Percentiles rank a stretch among this genome's conserved stretches.
phyloP scores from a whole-genome alignment of 805 yeast species.

The Candida vartiovaarae region DNA sequence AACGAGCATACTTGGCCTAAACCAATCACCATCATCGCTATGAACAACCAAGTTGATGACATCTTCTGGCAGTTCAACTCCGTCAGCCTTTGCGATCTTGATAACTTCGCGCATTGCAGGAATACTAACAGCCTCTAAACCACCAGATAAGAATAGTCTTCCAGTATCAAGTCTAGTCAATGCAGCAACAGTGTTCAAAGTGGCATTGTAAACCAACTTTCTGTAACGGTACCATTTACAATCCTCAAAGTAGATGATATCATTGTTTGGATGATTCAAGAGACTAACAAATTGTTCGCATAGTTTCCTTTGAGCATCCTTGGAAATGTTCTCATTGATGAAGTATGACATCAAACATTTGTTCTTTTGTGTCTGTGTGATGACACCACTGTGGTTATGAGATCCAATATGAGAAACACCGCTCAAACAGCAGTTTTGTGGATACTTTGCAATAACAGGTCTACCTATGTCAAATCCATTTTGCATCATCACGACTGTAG shows the following conservation, averaged over 20 bases:
- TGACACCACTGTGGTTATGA: slow-evolving; percentile 36
- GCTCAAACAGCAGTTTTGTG: slow-evolving; percentile 43
- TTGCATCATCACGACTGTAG: slow-evolving; percentile 49
- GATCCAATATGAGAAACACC: slow-evolving; percentile 62
- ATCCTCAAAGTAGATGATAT: slow-evolving; percentile 34
- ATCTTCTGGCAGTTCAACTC: slow-evolving; percentile 43
- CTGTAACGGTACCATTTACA: slow-evolving; percentile 51
- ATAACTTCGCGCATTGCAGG: slow-evolving; percentile 67
- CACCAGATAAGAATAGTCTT: slow-evolving; percentile 40
- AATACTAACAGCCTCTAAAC: slow-evolving; percentile 31
- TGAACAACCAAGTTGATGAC: slow-evolving; percentile 44
- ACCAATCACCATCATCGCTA: slow-evolving; percentile 51
- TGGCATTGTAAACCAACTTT: slow-evolving; percentile 64
- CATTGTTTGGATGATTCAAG: slow-evolving; percentile 40
- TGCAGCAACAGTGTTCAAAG: slow-evolving; percentile 57
- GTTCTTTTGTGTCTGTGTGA: slow-evolving; percentile 42
- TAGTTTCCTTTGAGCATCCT: slow-evolving; percentile 22
- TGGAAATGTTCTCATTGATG: slow-evolving; percentile 29
- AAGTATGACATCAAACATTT: slow-evolving; percentile 41
- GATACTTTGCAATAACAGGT: slow-evolving; percentile 43
- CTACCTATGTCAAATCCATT: slow-evolving; percentile 58
- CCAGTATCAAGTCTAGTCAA: slow-evolving; percentile 54
- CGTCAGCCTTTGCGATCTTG: slow-evolving; percentile 63
- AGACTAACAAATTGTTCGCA: slow-evolving; percentile 38
- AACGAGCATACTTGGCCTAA: slow-evolving; percentile 67